Evolutionary conservation across 441 rosid species (phyloP).

Genomic region (Codiaeum variegatum): DNA sequence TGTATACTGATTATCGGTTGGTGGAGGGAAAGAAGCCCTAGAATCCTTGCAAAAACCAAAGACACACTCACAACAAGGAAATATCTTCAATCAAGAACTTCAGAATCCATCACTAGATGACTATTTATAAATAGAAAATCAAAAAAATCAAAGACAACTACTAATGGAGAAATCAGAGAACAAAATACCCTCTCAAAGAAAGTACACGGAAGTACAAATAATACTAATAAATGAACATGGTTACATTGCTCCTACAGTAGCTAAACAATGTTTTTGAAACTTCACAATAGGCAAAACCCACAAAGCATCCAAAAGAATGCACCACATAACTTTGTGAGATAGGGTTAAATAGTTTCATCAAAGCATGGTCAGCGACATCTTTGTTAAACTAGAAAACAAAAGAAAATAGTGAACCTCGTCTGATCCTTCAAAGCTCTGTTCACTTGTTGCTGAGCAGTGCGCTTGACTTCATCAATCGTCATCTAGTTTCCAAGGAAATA

Average conservation of each 20-base stretch:
- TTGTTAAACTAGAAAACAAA: not conserved
- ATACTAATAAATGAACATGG: no score
- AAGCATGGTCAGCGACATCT: not conserved
- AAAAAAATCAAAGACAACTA: not conserved
- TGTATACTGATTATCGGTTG: no score
- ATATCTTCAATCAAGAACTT: not conserved
- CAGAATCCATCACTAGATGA: not conserved
- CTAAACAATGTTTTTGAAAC: not conserved
- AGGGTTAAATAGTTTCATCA: not conserved
- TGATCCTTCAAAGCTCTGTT: constrained; percentile 90
- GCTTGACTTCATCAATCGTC: constrained; percentile 96
- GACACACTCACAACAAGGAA: not conserved
- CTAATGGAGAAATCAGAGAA: not conserved
- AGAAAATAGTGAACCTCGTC: constrained; percentile 53
- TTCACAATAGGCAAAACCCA: not conserved
- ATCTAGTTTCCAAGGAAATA: constrained; percentile 43
- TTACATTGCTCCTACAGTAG: not conserved
- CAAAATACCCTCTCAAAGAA: not conserved
- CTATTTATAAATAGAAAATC: not conserved
- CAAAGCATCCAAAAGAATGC: not conserved
- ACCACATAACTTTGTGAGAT: not conserved
- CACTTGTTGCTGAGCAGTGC: constrained; percentile 96
- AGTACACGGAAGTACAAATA: not conserved
- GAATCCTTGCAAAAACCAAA: not conserved
- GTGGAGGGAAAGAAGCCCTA: no score